These are phyloP conservation scores for Quercus gilva DNA, from an alignment of 306 rosid genomes.

Conservation along the genomic window DNA sequence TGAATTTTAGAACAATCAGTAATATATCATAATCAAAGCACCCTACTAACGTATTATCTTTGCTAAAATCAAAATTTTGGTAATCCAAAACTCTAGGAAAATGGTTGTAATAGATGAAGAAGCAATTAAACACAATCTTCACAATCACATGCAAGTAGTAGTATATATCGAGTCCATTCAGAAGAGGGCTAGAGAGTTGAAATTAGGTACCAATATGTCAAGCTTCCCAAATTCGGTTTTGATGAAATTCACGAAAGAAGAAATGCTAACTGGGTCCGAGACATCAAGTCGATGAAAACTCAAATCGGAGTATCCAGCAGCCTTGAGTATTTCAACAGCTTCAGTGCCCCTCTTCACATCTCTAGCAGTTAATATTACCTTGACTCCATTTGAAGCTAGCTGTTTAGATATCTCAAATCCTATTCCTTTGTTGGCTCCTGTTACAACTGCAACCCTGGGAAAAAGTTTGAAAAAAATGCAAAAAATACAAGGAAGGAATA, in stretches of 20 bases:
- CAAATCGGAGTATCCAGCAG: not conserved
- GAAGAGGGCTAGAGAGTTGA: too few species aligned
- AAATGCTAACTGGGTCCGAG: not conserved
- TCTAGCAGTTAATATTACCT: not conserved
- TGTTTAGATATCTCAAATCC: constrained; percentile 4
- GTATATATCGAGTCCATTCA: too few species aligned
- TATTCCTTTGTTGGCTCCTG: constrained; percentile 25
- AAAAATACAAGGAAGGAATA: too few species aligned
- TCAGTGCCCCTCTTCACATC: not conserved
- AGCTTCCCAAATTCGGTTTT: not conserved
- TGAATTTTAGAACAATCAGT: too few species aligned
- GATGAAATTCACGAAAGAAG: not conserved
- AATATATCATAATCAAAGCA: too few species aligned
- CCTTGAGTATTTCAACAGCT: constrained; percentile 1
- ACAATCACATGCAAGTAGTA: too few species aligned
- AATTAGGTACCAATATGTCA: not conserved
- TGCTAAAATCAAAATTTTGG: too few species aligned
- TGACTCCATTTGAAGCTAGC: not conserved
- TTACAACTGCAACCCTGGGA: constrained; percentile 15
- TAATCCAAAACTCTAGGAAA: too few species aligned
- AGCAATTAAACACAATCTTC: too few species aligned
- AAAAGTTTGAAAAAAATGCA: not conserved
- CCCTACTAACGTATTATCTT: too few species aligned
- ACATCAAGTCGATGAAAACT: constrained; percentile 2
- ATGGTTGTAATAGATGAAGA: too few species aligned